These are phyloP conservation scores for Trypanosoma vivax DNA, from an alignment of 208 protist species.

Conservation along the genomic window DNA sequence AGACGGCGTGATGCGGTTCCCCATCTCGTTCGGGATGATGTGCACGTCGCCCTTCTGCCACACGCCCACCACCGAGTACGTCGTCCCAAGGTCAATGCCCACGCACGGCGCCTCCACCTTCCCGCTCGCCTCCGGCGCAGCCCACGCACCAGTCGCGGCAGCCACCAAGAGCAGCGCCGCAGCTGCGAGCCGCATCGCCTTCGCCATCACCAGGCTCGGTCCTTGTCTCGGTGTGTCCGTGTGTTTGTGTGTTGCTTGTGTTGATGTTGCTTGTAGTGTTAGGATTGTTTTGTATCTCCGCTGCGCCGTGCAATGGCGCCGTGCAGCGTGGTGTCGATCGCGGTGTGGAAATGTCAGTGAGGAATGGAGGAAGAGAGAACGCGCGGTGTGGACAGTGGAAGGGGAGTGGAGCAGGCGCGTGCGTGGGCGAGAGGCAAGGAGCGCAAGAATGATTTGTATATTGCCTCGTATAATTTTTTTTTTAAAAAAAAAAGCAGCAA, in stretches of 20 bases:
- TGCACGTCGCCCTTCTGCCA: constrained; percentile 6
- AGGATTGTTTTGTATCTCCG: constrained; percentile 57
- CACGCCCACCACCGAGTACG: constrained; percentile 2
- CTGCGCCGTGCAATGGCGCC: constrained; percentile 49
- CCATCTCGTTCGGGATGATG: constrained; percentile 7
- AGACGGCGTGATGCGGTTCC: constrained; percentile 4
- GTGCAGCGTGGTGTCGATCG: neutral
- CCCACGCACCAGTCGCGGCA: constrained; percentile 16
- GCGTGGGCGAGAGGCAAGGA: too few species aligned
- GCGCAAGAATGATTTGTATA: neutral
- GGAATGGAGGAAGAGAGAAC: too few species aligned
- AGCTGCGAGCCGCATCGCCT: constrained; percentile 1
- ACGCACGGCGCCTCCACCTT: constrained; percentile 87
- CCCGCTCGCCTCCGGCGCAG: constrained; percentile 47
- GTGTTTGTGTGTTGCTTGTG: neutral
- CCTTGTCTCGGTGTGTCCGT: constrained; percentile 81
- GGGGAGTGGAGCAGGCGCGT: too few species aligned
- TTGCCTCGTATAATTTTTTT: neutral
- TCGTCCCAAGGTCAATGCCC: constrained; percentile 3
- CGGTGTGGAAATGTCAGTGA: too few species aligned
- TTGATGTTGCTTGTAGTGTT: neutral
- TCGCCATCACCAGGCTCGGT: constrained; percentile 60
- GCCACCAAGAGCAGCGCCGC: constrained; percentile 13
- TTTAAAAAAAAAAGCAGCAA: neutral
- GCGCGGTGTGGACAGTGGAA: too few species aligned